Evolutionary conservation across 1,139 yeast genomes (phyloP).

Genomic region (Lodderomyces orthopsilosis): DNA sequence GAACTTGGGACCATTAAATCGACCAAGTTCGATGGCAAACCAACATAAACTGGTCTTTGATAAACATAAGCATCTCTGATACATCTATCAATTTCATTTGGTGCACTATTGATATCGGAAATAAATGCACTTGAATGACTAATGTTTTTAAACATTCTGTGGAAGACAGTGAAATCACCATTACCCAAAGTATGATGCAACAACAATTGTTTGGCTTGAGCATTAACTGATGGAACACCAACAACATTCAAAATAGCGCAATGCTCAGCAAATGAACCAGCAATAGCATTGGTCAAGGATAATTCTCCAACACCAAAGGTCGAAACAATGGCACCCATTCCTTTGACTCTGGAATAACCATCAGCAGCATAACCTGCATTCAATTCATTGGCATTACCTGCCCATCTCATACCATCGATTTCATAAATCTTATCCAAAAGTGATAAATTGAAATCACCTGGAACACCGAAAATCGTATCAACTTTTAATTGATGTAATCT

Average conservation of each 20-base stretch:
- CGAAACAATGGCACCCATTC: constrained; percentile 41
- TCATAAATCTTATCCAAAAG: constrained; percentile 55
- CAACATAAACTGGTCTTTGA: constrained; percentile 40
- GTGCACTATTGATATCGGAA: constrained; percentile 31
- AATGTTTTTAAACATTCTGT: constrained; percentile 56
- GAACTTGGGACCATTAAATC: constrained; percentile 31
- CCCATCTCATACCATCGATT: constrained; percentile 48
- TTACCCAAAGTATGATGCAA: constrained; percentile 73
- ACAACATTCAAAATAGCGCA: constrained; percentile 43
- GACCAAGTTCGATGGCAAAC: constrained; percentile 38
- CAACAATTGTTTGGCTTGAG: constrained; percentile 58
- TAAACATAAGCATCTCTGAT: constrained; percentile 35
- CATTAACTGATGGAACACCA: constrained; percentile 49
- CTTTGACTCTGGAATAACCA: constrained; percentile 64
- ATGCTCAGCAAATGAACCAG: constrained; percentile 44
- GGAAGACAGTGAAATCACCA: constrained; percentile 80
- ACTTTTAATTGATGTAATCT: constrained; percentile 51
- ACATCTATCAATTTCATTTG: constrained; percentile 34
- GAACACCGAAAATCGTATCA: constrained; percentile 69
- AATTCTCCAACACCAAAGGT: constrained; percentile 68
- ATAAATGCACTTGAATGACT: constrained; percentile 32
- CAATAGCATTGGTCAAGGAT: constrained; percentile 42
- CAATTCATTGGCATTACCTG: constrained; percentile 70
- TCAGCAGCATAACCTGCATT: constrained; percentile 73
- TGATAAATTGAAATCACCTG: constrained; percentile 75